Evolutionary conservation across 2,329 filamentous ascomycete genomes (phyloP), one percentile per base, ranked within the genome.

Genomic region (Pseudocercospora eumusae): DNA sequence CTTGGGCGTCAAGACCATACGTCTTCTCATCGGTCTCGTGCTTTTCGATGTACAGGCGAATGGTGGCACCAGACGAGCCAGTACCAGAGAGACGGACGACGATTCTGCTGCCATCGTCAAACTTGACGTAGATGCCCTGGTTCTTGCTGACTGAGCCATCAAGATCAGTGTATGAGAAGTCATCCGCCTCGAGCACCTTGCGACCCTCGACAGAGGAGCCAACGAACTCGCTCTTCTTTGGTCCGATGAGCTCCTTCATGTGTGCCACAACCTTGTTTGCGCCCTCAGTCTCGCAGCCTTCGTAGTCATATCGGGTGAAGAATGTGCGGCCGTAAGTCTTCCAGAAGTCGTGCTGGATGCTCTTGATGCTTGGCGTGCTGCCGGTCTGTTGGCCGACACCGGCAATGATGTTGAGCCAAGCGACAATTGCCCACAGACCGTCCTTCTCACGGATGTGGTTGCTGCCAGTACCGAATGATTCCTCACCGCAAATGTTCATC

Each of bases 381-480:
- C 83, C 87, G 20, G 90, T 89, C 76, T 92, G 84, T 76, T 95
- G 88, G 67, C 93, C 93, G 53, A 98, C 87, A 68, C 91, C 93
- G 64, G 95, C 95, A 72, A 99, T 96, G 78, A 99, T 96, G 83
- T 99, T 99, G 72, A 99, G 82, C 95, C 95, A 99, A 31, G 95
- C 95, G 58, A 97, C 90, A 65, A 99, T 86, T 64, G 95, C 95
- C 95, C 95, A 99, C 45, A 99, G 85, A 65, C 95, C 95, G 74
- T 99, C 95, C 86, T 99, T 99, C 83, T 99, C 95, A 71, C 95
- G 92, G 75, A 99, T 96, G 80, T 99, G 95, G 83, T 99, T 97
- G 79, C 91, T 96, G 42, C 95, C 95, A 10, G 95, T 99, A 69
- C 95, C 95, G 77, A 99, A 99, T 68, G 90, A 95, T 84, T 99